These are phyloP conservation scores for Piloderma croceum DNA, from an alignment of 768 basidiomycete species.

Conservation along the genomic window DNA sequence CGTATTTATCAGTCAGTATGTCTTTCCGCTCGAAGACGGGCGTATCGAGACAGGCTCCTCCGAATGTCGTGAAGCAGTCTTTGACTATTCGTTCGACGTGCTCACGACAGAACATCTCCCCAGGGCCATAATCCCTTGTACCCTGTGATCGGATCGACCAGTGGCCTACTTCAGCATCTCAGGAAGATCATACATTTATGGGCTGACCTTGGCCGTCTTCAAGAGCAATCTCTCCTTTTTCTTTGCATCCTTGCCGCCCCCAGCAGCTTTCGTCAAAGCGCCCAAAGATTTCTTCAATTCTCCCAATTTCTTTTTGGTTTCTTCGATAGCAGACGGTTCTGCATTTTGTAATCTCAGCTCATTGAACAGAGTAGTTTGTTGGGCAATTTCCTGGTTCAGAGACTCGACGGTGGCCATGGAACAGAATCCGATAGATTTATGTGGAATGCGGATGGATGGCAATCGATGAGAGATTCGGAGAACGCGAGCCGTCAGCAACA, in stretches of 20 bases:
- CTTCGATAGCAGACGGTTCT: constrained; percentile 46
- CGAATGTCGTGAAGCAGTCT: constrained; percentile 82
- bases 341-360: constrained; percentile 54
- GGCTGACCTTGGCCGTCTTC: constrained; percentile 88
- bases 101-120: constrained; percentile 87
- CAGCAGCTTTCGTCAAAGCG: constrained; percentile 35
- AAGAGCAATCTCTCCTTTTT: constrained; percentile 70
- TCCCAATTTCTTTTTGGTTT: constrained; percentile 61
- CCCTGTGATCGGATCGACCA: constrained; percentile 47
- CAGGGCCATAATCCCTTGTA: constrained; percentile 90
- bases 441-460: background rate
- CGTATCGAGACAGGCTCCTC: constrained; percentile 90
- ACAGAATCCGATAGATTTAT: background rate
- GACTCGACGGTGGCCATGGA: constrained; percentile 37
- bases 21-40: constrained; percentile 98
- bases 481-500: background rate
- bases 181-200: too few species aligned
- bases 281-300: constrained; percentile 60
- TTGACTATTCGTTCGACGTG: constrained; percentile 87
- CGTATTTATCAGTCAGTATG: constrained; percentile 92
- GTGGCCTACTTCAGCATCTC: constrained; percentile 8
- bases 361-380: constrained; percentile 54
- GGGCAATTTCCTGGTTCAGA: constrained; percentile 49
- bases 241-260: constrained; percentile 44
- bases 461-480: background rate